Evolutionary conservation across 345 rosid species (phyloP).

Genomic region (Heritiera littoralis): DNA sequence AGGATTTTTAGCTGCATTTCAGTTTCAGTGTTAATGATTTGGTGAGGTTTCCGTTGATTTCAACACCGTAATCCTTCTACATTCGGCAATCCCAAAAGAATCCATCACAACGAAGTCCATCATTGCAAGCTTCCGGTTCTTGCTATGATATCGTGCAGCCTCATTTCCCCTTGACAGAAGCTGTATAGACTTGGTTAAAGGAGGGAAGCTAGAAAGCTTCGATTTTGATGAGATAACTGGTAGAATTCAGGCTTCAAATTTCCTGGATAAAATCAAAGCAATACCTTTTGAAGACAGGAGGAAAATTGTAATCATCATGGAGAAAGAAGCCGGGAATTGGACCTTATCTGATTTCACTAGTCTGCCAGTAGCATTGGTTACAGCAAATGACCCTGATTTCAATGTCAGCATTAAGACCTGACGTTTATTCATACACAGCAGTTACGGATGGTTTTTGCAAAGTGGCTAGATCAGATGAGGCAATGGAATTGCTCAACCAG

Average conservation of each 20-base stretch:
- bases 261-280: conserved; percentile 26
- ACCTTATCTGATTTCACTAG: conserved; percentile 37
- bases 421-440: conserved; percentile 56
- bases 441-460: conserved; percentile 76
- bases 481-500: conserved; percentile 57
- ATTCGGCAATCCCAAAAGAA: too few relatives aligned
- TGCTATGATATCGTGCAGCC: not conserved
- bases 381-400: conserved; percentile 36
- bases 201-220: conserved; percentile 8
- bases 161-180: not conserved
- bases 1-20: too few relatives aligned
- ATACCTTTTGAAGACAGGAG: conserved; percentile 24
- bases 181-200: not conserved
- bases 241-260: conserved; percentile 16
- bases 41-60: too few relatives aligned
- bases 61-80: too few relatives aligned
- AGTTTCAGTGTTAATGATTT: too few relatives aligned
- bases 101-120: not conserved
- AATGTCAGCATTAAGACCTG: conserved; percentile 36
- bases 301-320: conserved; percentile 30
- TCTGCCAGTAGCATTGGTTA: conserved; percentile 32
- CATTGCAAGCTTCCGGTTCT: not conserved
- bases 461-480: conserved; percentile 69
- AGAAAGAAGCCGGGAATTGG: conserved; percentile 23
- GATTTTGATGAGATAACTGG: conserved; percentile 8